Evolutionary conservation across 768 basidiomycete species (phyloP).

Genomic region (Boletus vinaceobasis): DNA sequence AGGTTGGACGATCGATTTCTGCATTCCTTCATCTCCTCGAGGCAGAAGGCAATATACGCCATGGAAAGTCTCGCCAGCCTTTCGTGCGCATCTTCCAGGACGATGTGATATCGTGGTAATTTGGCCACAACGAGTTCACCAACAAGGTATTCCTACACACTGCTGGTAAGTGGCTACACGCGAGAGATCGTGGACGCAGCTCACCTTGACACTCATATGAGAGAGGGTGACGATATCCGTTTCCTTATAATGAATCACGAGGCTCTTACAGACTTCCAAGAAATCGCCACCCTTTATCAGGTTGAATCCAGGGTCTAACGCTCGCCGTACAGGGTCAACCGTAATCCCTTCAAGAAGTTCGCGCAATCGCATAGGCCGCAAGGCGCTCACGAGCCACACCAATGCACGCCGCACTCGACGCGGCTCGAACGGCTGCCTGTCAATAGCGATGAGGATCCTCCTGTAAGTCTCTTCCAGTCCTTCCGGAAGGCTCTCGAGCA

Average conservation of each 20-base stretch:
- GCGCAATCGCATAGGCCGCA: conserved; percentile 5
- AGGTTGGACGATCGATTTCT: background rate
- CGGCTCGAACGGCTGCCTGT: background rate
- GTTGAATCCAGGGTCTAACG: background rate
- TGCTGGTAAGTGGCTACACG: background rate
- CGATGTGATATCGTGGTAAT: conserved; percentile 3
- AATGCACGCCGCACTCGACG: conserved; percentile 3
- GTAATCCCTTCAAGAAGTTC: conserved; percentile 11
- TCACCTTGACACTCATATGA: conserved; percentile 21
- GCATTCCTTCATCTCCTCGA: conserved; percentile 2
- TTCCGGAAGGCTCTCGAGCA: conserved; percentile 8
- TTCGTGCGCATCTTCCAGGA: conserved; percentile 1
- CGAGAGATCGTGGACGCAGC: background rate
- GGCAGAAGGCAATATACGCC: conserved; percentile 5
- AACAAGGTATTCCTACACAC: conserved; percentile 10
- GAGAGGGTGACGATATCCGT: conserved; percentile 9
- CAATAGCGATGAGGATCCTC: conserved; percentile 14
- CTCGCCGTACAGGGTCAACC: background rate
- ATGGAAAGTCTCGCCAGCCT: conserved; percentile 2
- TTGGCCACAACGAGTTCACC: conserved; percentile 1
- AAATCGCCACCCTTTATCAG: background rate
- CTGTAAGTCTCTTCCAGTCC: conserved; percentile 23
- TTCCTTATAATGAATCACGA: conserved; percentile 7
- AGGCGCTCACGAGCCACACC: conserved; percentile 9
- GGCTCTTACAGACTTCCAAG: conserved; percentile 1